These are phyloP conservation scores for Xanthoconium purpureum DNA, from an alignment of 768 basidiomycete genomes.

Conservation along the genomic window DNA sequence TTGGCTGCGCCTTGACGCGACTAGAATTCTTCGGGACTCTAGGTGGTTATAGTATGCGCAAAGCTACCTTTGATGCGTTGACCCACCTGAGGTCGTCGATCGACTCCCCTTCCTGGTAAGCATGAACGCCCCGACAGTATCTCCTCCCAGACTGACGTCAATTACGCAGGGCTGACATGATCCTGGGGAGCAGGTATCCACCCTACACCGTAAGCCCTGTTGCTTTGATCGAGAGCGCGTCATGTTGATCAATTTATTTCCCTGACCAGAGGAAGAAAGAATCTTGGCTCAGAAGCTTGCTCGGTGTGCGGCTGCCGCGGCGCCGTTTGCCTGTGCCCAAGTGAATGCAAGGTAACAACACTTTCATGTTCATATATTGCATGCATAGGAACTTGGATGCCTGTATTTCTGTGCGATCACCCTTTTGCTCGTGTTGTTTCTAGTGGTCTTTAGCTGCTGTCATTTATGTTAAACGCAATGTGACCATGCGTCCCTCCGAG, in stretches of 20 bases:
- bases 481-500: too few relatives aligned
- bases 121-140: not conserved
- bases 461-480: too few relatives aligned
- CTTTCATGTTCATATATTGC: conserved; percentile 16
- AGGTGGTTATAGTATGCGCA: conserved; percentile 72
- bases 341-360: conserved; percentile 11
- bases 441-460: too few relatives aligned
- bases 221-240: not conserved
- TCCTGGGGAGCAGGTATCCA: conserved; percentile 28
- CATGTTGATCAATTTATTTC: not conserved
- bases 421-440: too few relatives aligned
- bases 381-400: too few relatives aligned
- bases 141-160: not conserved
- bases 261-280: conserved; percentile 25
- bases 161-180: conserved; percentile 19
- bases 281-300: conserved; percentile 7
- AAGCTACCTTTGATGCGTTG: conserved; percentile 73
- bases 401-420: not conserved
- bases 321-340: conserved; percentile 12
- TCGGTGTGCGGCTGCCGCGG: conserved; percentile 20
- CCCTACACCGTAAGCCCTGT: conserved; percentile 25
- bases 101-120: conserved; percentile 38
- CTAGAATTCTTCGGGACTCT: not conserved
- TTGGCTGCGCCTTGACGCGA: not conserved
- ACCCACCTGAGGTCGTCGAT: conserved; percentile 65